These are phyloP conservation scores for Cercospora citrullina DNA, from an alignment of 2,329 filamentous ascomycete species.

Conservation along the genomic window DNA sequence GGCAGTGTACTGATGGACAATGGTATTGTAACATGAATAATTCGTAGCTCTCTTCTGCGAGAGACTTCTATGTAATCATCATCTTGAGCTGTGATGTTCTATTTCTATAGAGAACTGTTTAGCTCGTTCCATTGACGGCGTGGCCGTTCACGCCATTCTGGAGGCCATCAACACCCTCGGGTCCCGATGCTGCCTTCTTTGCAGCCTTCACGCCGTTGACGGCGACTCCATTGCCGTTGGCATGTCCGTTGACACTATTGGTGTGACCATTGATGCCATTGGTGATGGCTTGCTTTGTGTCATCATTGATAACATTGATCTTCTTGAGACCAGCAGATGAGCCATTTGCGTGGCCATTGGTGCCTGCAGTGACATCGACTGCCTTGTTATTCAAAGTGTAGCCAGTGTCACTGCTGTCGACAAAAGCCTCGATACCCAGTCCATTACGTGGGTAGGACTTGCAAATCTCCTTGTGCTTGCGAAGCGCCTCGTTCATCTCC, in stretches of 20 bases:
- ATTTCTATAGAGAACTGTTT: slow-evolving; percentile 7
- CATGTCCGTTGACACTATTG: neutral
- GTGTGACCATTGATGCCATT: slow-evolving; percentile 23
- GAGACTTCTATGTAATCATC: neutral
- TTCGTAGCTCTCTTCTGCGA: slow-evolving; percentile 3
- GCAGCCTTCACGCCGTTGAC: slow-evolving; percentile 29
- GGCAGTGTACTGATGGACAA: neutral
- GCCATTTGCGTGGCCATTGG: slow-evolving; percentile 22
- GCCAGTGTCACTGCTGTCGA: slow-evolving; percentile 69
- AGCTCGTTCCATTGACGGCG: slow-evolving; percentile 20
- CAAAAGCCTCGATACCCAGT: slow-evolving; percentile 67
- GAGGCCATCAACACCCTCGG: slow-evolving; percentile 35
- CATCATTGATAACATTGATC: slow-evolving; percentile 40
- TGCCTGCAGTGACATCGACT: slow-evolving; percentile 37
- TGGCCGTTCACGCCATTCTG: slow-evolving; percentile 30
- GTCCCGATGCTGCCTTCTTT: slow-evolving; percentile 37
- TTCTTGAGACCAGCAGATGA: slow-evolving; percentile 30
- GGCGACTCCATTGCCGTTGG: slow-evolving; percentile 17
- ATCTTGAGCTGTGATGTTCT: neutral
- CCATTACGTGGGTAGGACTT: slow-evolving; percentile 64
- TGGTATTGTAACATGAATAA: neutral
- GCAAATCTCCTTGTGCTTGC: slow-evolving; percentile 64
- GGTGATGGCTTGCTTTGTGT: slow-evolving; percentile 26
- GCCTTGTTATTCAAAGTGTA: slow-evolving; percentile 51
- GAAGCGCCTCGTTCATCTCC: slow-evolving; percentile 62